Evolutionary conservation across 768 basidiomycete species (phyloP).

Genomic region (Jaapia argillacea): DNA sequence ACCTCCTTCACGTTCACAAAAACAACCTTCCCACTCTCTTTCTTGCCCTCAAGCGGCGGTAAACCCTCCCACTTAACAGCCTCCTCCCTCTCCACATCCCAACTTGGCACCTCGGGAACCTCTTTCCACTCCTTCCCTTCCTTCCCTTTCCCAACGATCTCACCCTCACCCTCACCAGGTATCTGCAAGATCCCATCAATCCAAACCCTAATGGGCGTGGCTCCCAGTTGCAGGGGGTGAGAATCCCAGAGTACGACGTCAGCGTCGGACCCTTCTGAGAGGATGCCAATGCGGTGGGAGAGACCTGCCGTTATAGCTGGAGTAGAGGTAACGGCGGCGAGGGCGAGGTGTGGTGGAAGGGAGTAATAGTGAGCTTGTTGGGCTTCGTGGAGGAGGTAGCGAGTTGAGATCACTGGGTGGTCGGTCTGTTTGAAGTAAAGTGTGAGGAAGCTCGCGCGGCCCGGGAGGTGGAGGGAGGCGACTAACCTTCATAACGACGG

Average conservation of each 20-base stretch:
- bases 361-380: slow-evolving; percentile 81
- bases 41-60: slow-evolving; percentile 50
- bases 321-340: slow-evolving; percentile 65
- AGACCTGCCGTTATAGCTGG: slow-evolving; percentile 70
- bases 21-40: slow-evolving; percentile 30
- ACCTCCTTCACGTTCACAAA: slow-evolving; percentile 53
- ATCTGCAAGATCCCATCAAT: slow-evolving; percentile 81
- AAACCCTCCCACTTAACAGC: slow-evolving; percentile 63
- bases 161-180: slow-evolving; percentile 24
- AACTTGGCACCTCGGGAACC: slow-evolving; percentile 55
- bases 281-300: slow-evolving; percentile 70
- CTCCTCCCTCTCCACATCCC: slow-evolving; percentile 53
- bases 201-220: slow-evolving; percentile 50
- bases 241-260: slow-evolving; percentile 34
- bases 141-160: slow-evolving; percentile 13
- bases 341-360: slow-evolving; percentile 55
- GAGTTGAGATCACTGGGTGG: slow-evolving; percentile 55
- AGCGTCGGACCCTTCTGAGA: slow-evolving; percentile 26
- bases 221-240: slow-evolving; percentile 33
- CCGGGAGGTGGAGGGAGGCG: background rate
- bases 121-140: slow-evolving; percentile 19
- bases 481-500: slow-evolving; percentile 65
- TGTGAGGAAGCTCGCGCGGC: background rate
- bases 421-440: slow-evolving; percentile 37
- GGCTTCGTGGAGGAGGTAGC: slow-evolving; percentile 75